Percentiles rank a stretch among this genome's conserved stretches.
Conservation (phyloP, 2,329 filamentous ascomycete genomes). For the Colletotrichum sidae region DNA sequence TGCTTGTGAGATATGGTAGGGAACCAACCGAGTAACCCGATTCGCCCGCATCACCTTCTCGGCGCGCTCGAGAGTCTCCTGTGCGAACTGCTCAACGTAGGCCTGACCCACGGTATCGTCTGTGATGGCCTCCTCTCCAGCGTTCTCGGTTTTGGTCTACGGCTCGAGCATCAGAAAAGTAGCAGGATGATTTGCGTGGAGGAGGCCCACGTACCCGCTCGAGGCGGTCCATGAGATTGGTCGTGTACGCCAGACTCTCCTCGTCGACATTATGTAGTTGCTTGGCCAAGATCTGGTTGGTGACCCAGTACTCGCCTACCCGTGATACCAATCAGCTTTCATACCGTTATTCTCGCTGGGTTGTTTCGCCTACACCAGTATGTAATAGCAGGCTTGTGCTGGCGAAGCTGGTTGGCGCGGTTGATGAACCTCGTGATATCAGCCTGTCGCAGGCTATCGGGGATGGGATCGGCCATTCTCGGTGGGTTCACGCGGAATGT, state of each 20-base stretch:
- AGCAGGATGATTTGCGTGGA: too few relatives aligned
- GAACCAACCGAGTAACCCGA: conserved; percentile 74
- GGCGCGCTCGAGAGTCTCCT: conserved; percentile 87
- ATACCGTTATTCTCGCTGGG: too few relatives aligned
- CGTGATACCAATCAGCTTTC: conserved; percentile 2
- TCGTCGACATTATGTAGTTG: conserved; percentile 82
- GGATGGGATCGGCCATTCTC: conserved; percentile 78
- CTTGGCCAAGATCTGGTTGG: conserved; percentile 89
- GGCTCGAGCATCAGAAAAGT: conserved; percentile 21
- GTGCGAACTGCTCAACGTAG: conserved; percentile 93
- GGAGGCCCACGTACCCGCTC: conserved; percentile 70
- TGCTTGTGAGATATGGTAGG: neutral
- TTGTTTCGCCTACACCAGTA: conserved; percentile 85
- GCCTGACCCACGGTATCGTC: conserved; percentile 90
- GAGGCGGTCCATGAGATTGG: conserved; percentile 88
- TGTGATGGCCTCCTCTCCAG: conserved; percentile 82
- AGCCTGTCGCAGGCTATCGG: conserved; percentile 78
- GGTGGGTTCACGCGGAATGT: neutral
- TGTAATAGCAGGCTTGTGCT: conserved; percentile 85
- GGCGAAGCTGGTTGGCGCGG: conserved; percentile 86
- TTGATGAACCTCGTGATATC: conserved; percentile 88
- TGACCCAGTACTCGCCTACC: conserved; percentile 88
- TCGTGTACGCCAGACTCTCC: conserved; percentile 85
- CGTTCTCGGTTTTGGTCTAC: conserved; percentile 78
- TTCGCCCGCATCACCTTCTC: conserved; percentile 85